Evolutionary conservation across 345 rosid genomes (phyloP), one percentile per base, ranked within the genome.

Genomic region (Eucalyptus sp.): DNA sequence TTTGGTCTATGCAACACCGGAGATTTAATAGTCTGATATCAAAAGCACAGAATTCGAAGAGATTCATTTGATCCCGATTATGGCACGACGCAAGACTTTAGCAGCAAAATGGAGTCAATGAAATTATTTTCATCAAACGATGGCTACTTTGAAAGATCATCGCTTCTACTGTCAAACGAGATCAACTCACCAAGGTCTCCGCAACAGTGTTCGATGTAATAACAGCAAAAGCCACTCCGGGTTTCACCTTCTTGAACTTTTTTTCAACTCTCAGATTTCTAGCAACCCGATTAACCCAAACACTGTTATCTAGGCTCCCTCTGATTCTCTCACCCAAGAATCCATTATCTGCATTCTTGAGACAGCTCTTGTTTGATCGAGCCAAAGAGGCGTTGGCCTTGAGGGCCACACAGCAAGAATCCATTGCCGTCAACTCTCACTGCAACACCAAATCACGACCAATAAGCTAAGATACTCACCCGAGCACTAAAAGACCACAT

Each of bases 251-350:
- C 50, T 87, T 90, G 88, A 27, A 91, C 46, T 90, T 91, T 89
- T 90, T 90, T 79, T 91, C 92, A 81, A 89, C 87, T 92, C 71
- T 93, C 86, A 92, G 91, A 89, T 90, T 90, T 86, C 89, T 91
- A 52, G 86, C 88, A 50, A 91, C 90, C 86, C 87, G 93, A 84
- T 92, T 89, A 58, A 68, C 87, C 91, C 89, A 90, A 89, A 86
- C 81, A 87, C 87, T 89, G 81, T 87, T 90, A 43, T 90, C 89
- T 48, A 90, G 79, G 91, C 93, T 94, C 88, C 95, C 95, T 88
- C 92, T 91, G 76, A 91, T 86, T 92, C 93, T 94, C 89, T 95
- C 95, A 44, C 97, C 98, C 91, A 51, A 92, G 90, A 97, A 94
- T 44, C 93, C 91, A 87, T 90, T 91, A 43, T 92, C 95, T 25